Percentiles rank a stretch among this genome's conserved stretches.
phyloP scores from a whole-genome alignment of 306 rosid genomes.

The Sophora flavescens region DNA sequence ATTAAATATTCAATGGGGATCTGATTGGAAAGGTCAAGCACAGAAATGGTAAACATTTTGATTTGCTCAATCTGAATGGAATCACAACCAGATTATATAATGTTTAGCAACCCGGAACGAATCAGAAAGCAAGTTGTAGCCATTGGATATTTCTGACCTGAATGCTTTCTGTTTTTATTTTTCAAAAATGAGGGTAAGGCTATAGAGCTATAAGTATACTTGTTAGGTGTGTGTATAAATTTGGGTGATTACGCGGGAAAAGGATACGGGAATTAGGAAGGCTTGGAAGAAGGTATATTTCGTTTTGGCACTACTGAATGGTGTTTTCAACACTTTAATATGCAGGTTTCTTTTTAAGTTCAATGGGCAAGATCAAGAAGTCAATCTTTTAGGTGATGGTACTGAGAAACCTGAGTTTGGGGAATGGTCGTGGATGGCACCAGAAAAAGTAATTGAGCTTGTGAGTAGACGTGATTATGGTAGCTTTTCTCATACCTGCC shows the following conservation, averaged over 20 bases:
- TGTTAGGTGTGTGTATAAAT: not conserved
- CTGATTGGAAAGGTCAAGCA: conserved; percentile 96
- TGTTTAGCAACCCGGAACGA: conserved; percentile 7
- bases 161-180: not conserved
- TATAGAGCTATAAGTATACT: not conserved
- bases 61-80: conserved; percentile 31
- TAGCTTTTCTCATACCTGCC: conserved; percentile 18
- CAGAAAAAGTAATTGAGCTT: conserved; percentile 65
- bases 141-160: conserved; percentile 14
- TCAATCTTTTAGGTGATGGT: conserved; percentile 95
- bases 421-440: conserved; percentile 86
- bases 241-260: not conserved
- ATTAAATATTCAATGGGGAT: conserved; percentile 74
- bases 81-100: conserved; percentile 26
- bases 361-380: conserved; percentile 81
- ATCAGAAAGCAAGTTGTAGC: conserved; percentile 21
- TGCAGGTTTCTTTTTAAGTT: conserved; percentile 82
- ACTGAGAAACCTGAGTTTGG: conserved; percentile 95
- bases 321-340: conserved; percentile 26
- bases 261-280: conserved; percentile 3
- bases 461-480: conserved; percentile 57
- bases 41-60: conserved; percentile 77
- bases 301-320: not conserved
- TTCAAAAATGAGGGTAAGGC: conserved; percentile 7
- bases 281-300: conserved; percentile 28